Percentiles rank a stretch among this genome's conserved stretches.
phyloP scores from a whole-genome alignment of 225 moss, liverwort and hornwort species.

The Lunularia cruciata region DNA sequence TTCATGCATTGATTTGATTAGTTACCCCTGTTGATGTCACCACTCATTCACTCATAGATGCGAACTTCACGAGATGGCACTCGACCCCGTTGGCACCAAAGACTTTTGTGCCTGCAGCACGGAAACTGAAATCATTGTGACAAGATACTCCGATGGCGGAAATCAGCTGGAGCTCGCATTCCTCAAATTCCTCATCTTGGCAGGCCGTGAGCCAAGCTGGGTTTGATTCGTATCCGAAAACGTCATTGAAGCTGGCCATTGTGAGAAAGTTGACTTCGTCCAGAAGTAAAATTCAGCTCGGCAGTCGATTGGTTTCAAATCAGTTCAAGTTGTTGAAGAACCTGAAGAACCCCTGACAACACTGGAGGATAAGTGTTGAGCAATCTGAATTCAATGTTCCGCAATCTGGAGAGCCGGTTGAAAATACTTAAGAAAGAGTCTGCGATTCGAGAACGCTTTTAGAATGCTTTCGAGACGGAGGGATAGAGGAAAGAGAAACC shows the following conservation, averaged over 20 bases:
- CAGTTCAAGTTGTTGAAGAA: no score
- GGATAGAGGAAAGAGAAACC: no score
- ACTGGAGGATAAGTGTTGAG: no score
- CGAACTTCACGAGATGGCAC: not conserved
- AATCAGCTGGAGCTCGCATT: not conserved
- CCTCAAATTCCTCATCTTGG: slow-evolving; percentile 1
- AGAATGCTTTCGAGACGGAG: no score
- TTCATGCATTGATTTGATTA: not conserved
- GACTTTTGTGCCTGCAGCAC: not conserved
- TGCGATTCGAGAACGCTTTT: no score
- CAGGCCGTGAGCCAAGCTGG: slow-evolving; percentile 21
- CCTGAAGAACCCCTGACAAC: no score
- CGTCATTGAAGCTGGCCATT: slow-evolving; percentile 20
- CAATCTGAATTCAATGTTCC: no score
- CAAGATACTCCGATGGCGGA: not conserved
- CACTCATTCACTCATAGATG: slow-evolving; percentile 2
- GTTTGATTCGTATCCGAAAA: slow-evolving; percentile 8
- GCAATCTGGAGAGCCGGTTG: no score
- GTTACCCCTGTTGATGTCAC: not conserved
- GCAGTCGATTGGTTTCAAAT: no score
- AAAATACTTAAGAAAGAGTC: no score
- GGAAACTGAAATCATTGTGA: not conserved
- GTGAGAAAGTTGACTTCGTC: no score
- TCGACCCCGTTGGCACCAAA: not conserved
- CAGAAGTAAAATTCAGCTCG: no score